A percentile compares a stretch with the other conserved stretches of the same genome.
phyloP scores from a whole-genome alignment of 2,329 filamentous ascomycete genomes.

The Ophiostoma sp. region DNA sequence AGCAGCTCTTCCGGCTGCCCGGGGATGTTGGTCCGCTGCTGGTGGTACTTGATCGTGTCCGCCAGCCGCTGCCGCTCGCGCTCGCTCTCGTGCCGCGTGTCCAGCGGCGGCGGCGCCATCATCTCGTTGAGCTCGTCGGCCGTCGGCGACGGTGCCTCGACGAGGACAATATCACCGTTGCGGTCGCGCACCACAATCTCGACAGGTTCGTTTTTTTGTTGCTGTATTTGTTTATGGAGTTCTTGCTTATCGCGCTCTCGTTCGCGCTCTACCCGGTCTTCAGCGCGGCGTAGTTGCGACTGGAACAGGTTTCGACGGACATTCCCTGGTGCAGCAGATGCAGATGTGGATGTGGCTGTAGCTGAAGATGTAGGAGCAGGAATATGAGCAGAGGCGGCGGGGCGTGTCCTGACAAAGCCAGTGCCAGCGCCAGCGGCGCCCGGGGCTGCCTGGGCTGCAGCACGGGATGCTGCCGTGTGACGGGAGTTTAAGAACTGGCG shows the following conservation, averaged over 20 bases:
- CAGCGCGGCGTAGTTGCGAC: conserved; percentile 44
- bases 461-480: conserved; percentile 18
- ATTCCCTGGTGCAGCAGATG: conserved; percentile 26
- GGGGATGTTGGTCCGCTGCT: conserved; percentile 50
- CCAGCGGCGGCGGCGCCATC: conserved; percentile 37
- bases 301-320: conserved; percentile 57
- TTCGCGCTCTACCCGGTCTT: conserved; percentile 33
- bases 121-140: conserved; percentile 53
- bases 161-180: conserved; percentile 59
- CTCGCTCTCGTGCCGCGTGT: conserved; percentile 54
- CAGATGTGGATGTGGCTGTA: neutral
- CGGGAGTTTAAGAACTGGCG: conserved; percentile 21
- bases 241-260: neutral
- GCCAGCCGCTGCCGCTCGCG: conserved; percentile 57
- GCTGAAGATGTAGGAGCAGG: neutral
- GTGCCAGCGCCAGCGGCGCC: neutral
- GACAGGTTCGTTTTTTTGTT: neutral
- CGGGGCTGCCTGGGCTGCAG: conserved; percentile 13
- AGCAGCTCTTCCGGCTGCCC: conserved; percentile 69
- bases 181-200: conserved; percentile 59
- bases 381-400: neutral
- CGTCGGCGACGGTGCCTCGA: conserved; percentile 49
- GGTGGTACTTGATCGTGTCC: conserved; percentile 58
- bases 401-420: neutral
- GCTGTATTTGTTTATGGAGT: neutral